phyloP scores from a whole-genome alignment of 1,139 yeast genomes.

The Suhomyces choctaworum region DNA sequence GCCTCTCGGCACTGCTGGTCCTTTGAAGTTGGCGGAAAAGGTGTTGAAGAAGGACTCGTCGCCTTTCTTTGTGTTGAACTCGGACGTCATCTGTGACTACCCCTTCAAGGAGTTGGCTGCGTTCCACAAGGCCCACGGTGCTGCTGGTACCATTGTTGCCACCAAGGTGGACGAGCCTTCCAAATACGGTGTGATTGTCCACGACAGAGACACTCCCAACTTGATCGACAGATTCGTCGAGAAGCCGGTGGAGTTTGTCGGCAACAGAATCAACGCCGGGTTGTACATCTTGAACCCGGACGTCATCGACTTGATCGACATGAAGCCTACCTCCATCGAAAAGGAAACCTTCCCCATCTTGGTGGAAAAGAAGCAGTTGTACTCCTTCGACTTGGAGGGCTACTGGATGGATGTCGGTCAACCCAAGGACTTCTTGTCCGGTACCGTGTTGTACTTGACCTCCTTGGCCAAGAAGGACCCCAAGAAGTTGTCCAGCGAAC shows the following conservation, averaged over 20 bases:
- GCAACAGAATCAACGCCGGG: conserved; percentile 98
- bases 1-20: conserved; percentile 99
- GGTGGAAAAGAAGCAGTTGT: conserved; percentile 84
- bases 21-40: conserved; percentile 94
- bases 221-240: conserved; percentile 98
- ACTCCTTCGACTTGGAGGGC: conserved; percentile 97
- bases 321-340: conserved; percentile 98
- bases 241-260: conserved; percentile 98
- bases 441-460: conserved; percentile 89
- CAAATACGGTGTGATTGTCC: conserved; percentile 99
- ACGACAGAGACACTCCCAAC: conserved; percentile 88
- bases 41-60: conserved; percentile 91
- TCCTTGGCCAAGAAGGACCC: conserved; percentile 83
- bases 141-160: conserved; percentile 97
- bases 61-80: conserved; percentile 96
- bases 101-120: conserved; percentile 91
- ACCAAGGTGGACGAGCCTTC: conserved; percentile 99
- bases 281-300: conserved; percentile 94
- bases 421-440: conserved; percentile 98
- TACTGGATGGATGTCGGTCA: conserved; percentile 99
- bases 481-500: conserved; percentile 63
- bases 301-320: conserved; percentile 92
- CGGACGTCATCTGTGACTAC: conserved; percentile 98
- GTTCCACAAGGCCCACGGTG: conserved; percentile 96
- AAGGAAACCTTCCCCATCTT: conserved; percentile 98